Base-by-base conservation (phyloP, 768 basidiomycete genomes). In the Macrolepiota fuliginosa region DNA sequence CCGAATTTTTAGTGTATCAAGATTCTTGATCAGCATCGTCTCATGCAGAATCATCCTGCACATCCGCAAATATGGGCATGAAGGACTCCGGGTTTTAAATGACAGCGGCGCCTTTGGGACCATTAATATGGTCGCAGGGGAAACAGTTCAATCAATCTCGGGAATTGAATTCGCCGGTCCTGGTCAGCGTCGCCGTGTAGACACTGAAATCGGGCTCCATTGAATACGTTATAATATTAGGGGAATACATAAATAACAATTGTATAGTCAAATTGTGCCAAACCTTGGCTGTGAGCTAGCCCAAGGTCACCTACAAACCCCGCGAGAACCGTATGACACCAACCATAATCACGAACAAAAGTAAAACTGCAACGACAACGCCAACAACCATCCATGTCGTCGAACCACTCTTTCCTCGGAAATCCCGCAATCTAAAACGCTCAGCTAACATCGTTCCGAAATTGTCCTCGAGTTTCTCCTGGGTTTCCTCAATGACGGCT, bases 381-480 rank as follows among this genome's bases (percentile, higher is more conserved):
- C 81, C 79, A 1, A 92, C 62, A 9, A 85, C 81, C 69, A 92
- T 68, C 71, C 92, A 93, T 0, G 91, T 94, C 65, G 90, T 92
- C 15, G 83, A 77, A 27, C 85, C 75, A 46, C 85, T 86, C 77
- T 85, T 90, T 24, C 81, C 83, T 3, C 82, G 74, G 47, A 90
- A 84, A 62, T 84, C 84, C 60, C 85, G 75, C 61, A 93, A 70
- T 57, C 87, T 78, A 35, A 79, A 62, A 13, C 89, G 79, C 70
- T 91, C 85, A 66, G 80, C 83, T 70, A 79, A 78, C 87, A 94
- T 91, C 39, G 79, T 77, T 11, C 81, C 86, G 62, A 81, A 82
- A 74, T 92, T 93, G 24, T 81, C 79, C 67, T 92, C 91, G 15
- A 98, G 68, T 72, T 92, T 91, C 66, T 81, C 79, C 64, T 88